A percentile compares a stretch with the other conserved stretches of the same genome.
phyloP scores from a whole-genome alignment of 179 eudicot species.

The Corrigiola litoralis region DNA sequence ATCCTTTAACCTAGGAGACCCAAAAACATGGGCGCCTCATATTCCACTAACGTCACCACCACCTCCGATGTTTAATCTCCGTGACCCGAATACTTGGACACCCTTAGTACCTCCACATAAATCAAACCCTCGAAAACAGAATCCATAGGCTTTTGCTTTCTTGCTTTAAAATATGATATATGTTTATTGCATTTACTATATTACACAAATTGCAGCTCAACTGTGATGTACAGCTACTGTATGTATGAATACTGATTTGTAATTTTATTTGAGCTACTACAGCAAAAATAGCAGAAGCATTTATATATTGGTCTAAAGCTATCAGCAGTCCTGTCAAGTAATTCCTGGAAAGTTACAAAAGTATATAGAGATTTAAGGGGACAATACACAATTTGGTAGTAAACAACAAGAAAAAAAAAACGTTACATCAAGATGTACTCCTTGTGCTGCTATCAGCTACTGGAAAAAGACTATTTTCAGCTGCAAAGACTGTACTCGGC shows the following conservation, averaged over 20 bases:
- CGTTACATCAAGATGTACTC: neutral
- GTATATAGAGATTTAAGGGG: neutral
- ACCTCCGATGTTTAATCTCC: constrained; percentile 22
- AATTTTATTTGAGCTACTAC: constrained; percentile 7
- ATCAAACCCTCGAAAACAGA: constrained; percentile 12
- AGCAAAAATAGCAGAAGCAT: constrained; percentile 2
- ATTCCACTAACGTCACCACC: constrained; percentile 28
- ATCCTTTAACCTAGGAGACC: constrained; percentile 36
- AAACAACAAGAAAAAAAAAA: neutral
- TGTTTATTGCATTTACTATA: neutral
- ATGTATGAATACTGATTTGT: constrained; percentile 15
- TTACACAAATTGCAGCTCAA: constrained; percentile 13
- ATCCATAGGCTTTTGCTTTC: constrained; percentile 16
- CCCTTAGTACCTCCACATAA: constrained; percentile 17
- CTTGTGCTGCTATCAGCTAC: constrained; percentile 4
- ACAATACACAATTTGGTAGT: neutral
- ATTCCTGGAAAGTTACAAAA: neutral
- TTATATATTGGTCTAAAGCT: neutral
- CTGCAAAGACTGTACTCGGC: neutral
- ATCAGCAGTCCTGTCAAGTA: neutral
- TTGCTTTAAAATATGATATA: neutral
- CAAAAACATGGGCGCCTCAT: constrained; percentile 44
- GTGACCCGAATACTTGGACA: constrained; percentile 31
- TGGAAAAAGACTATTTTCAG: neutral
- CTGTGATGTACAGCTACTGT: constrained; percentile 20